Evolutionary conservation across 2,329 filamentous ascomycete genomes (phyloP), one percentile per base, ranked within the genome.

Genomic region (Verticillium albo-atrum): DNA sequence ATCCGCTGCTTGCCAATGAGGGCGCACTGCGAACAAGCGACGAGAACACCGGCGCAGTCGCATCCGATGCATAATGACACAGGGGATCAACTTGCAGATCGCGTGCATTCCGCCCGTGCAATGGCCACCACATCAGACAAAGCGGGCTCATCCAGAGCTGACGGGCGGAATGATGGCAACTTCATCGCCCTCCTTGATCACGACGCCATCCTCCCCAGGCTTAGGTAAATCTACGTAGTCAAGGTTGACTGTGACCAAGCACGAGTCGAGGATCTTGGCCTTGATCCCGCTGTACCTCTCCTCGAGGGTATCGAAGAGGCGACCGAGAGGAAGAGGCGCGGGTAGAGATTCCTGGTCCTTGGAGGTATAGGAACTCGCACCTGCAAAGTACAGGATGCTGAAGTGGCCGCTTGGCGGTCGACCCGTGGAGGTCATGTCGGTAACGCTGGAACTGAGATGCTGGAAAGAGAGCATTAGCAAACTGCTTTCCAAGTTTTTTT

Each of bases 151-250:
- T 4, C 91, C 91, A 37, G 91, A 92, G 78, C 91, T 96, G 65
- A 96, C 92, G 10, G 92, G 91, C 34, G 92, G 91, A 60, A 96
- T 94, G 35, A 96, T 89, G 50, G 89, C 92, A 58, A 96, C 90
- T 76, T 96, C 92, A 70, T 96, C 91, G 28, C 88, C 90, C 63
- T 85, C 85, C 56, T 85, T 75, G 60, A 96, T 89, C 59, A 84
- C 71, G 27, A 79, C 65, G 17, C 76, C 75, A 9, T 70, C 68
- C 20, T 75, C 75, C 6, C 69, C 68, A 6, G 58, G 63, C 5
- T 79, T 77, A 12, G 82, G 78, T 12, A 91, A 67, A 70, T 95
- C 89, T 68, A 94, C 86, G 75, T 96, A 96, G 60, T 91, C 83
- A 58, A 94, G 76, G 66, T 96, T 95, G 69, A 96, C 77, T 26